Conservation (phyloP, 106 monocot species). For the Dendrobium chrysotoxum region DNA sequence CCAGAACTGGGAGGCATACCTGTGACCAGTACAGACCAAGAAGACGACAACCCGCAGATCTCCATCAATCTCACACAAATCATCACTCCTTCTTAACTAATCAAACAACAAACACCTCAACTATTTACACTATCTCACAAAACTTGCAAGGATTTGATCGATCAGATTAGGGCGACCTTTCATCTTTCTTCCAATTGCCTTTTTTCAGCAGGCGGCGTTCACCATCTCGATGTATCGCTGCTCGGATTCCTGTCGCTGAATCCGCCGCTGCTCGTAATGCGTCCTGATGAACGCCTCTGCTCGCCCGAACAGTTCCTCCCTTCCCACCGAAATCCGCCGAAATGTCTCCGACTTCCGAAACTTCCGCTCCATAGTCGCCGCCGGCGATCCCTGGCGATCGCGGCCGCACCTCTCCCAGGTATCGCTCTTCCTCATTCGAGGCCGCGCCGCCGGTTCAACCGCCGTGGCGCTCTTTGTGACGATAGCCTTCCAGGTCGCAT, state of each 20-base stretch:
- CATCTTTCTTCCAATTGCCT: neutral
- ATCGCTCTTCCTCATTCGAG: conserved; percentile 18
- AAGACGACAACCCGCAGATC: conserved; percentile 1
- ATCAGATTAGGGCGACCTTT: neutral
- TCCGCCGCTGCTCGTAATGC: conserved; percentile 15
- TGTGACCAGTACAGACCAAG: neutral
- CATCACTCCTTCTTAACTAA: too few relatives aligned
- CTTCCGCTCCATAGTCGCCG: neutral
- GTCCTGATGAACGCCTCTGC: conserved; percentile 18
- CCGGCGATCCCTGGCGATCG: conserved; percentile 3
- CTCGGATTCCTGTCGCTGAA: conserved; percentile 14
- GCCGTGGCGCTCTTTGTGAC: neutral
- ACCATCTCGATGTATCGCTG: conserved; percentile 11
- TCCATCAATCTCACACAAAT: neutral
- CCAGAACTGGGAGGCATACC: neutral
- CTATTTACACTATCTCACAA: neutral
- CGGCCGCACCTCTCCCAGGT: conserved; percentile 17
- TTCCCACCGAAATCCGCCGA: conserved; percentile 1
- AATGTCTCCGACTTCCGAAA: conserved; percentile 20
- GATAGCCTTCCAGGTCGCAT: conserved; percentile 14
- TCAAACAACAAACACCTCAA: neutral
- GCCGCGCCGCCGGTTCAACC: neutral
- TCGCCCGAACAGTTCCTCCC: conserved; percentile 3
- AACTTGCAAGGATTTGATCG: neutral
- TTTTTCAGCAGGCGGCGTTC: conserved; percentile 6